phyloP scores from a whole-genome alignment of 805 yeast species.

The Wickerhamiella dianesei region DNA sequence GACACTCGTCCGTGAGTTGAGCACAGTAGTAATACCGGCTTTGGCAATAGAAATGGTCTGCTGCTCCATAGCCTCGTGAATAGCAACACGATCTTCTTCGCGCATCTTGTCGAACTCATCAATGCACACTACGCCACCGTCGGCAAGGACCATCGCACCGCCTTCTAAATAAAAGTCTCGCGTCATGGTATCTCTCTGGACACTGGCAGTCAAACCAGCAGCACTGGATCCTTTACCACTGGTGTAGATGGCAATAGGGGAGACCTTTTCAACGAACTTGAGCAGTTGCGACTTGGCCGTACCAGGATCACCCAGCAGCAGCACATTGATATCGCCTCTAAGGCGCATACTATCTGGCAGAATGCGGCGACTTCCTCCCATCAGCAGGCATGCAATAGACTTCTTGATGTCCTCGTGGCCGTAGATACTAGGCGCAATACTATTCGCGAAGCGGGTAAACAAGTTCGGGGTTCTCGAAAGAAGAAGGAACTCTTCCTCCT shows the following conservation, averaged over 20 bases:
- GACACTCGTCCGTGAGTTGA: slow-evolving; percentile 92
- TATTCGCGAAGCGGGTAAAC: slow-evolving; percentile 68
- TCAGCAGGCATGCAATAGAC: slow-evolving; percentile 77
- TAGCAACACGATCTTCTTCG: slow-evolving; percentile 97
- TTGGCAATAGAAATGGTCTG: slow-evolving; percentile 97
- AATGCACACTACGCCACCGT: slow-evolving; percentile 97
- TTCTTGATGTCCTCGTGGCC: slow-evolving; percentile 89
- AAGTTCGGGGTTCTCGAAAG: slow-evolving; percentile 73
- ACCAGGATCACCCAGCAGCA: slow-evolving; percentile 95
- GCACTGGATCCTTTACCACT: slow-evolving; percentile 99
- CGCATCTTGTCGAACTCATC: slow-evolving; percentile 99
- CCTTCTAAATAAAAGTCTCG: slow-evolving; percentile 94
- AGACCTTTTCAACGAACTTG: slow-evolving; percentile 87
- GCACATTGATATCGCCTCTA: slow-evolving; percentile 92
- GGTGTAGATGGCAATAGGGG: slow-evolving; percentile 91
- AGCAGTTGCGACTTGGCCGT: slow-evolving; percentile 94
- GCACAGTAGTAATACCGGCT: slow-evolving; percentile 95
- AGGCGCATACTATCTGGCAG: slow-evolving; percentile 93
- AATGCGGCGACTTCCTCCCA: slow-evolving; percentile 89
- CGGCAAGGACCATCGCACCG: slow-evolving; percentile 99
- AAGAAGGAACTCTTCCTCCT: slow-evolving; percentile 78
- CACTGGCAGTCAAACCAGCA: slow-evolving; percentile 97
- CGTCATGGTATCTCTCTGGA: slow-evolving; percentile 74
- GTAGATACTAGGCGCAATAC: slow-evolving; percentile 93
- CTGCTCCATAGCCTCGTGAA: slow-evolving; percentile 99